Percentiles rank a stretch among this genome's conserved stretches.
phyloP scores from a whole-genome alignment of 2,329 filamentous ascomycete genomes.

The Aspergillus uvarum region DNA sequence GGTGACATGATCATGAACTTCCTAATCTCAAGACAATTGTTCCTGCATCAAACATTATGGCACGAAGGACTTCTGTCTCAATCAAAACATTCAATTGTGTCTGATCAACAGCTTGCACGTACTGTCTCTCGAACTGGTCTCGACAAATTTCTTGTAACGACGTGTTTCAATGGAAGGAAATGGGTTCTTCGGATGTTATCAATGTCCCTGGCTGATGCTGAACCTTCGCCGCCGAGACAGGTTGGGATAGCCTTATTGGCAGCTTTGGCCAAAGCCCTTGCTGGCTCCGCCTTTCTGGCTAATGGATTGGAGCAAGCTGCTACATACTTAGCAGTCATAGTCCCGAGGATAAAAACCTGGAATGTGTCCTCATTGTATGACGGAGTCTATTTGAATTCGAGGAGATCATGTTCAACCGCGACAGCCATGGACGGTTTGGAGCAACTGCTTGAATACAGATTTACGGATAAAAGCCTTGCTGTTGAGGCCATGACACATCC shows the following conservation, averaged over 20 bases:
- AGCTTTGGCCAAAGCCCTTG: slow-evolving; percentile 4
- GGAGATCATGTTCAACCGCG: too few relatives aligned
- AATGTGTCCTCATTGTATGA: slow-evolving; percentile 6
- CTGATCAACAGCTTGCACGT: not conserved
- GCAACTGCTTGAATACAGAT: slow-evolving; percentile 5
- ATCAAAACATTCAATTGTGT: not conserved
- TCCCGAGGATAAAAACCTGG: slow-evolving; percentile 7
- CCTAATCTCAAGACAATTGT: slow-evolving; percentile 3
- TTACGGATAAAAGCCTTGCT: slow-evolving; percentile 7
- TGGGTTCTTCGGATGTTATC: not conserved
- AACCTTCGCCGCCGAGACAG: not conserved
- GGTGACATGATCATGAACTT: slow-evolving; percentile 1
- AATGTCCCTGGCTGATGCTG: not conserved
- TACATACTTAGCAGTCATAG: slow-evolving; percentile 2
- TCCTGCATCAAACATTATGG: slow-evolving; percentile 6
- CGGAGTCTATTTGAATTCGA: not conserved
- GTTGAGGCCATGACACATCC: slow-evolving; percentile 13
- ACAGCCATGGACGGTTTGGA: slow-evolving; percentile 1
- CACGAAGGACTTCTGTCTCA: slow-evolving; percentile 4
- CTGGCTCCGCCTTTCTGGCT: slow-evolving; percentile 2
- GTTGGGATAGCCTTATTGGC: slow-evolving; percentile 2
- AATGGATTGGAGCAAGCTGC: slow-evolving; percentile 1
- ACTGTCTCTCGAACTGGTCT: not conserved
- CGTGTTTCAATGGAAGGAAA: not conserved
- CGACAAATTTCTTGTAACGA: not conserved